Evolutionary conservation across 225 moss, liverwort and hornwort genomes (phyloP).

Genomic region (Sphagnum contortum): DNA sequence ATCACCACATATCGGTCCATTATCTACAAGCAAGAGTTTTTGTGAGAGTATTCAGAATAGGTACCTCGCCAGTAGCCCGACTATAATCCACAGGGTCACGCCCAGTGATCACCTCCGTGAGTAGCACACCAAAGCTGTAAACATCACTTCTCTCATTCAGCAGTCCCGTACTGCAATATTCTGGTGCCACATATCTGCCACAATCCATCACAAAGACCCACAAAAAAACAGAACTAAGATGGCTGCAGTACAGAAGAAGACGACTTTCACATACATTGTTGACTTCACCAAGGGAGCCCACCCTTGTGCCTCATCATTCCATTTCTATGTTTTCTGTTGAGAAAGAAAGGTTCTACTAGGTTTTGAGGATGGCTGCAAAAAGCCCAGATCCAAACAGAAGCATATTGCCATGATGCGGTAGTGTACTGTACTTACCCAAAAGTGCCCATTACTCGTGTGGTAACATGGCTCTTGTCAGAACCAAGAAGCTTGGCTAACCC

Average conservation of each 20-base stretch:
- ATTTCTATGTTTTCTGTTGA: too few relatives aligned
- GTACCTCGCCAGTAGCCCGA: constrained; percentile 89
- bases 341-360: too few relatives aligned
- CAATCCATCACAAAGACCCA: too few relatives aligned
- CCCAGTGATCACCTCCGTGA: constrained; percentile 92
- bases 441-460: constrained; percentile 50
- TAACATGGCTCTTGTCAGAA: constrained; percentile 39
- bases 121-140: constrained; percentile 86
- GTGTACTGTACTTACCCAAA: constrained; percentile 23
- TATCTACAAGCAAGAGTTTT: too few relatives aligned
- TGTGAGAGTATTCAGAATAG: background rate
- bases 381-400: too few relatives aligned
- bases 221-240: too few relatives aligned
- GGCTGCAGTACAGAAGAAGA: too few relatives aligned
- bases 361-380: too few relatives aligned
- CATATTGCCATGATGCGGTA: too few relatives aligned
- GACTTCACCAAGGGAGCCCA: too few relatives aligned
- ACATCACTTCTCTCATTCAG: constrained; percentile 91
- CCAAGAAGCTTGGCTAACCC: constrained; percentile 36
- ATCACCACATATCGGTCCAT: background rate
- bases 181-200: constrained; percentile 80
- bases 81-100: constrained; percentile 92
- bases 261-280: too few relatives aligned
- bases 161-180: constrained; percentile 83
- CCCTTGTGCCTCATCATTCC: too few relatives aligned